phyloP scores from a whole-genome alignment of 805 yeast species.

The Lipomyces yamanashiensis region DNA sequence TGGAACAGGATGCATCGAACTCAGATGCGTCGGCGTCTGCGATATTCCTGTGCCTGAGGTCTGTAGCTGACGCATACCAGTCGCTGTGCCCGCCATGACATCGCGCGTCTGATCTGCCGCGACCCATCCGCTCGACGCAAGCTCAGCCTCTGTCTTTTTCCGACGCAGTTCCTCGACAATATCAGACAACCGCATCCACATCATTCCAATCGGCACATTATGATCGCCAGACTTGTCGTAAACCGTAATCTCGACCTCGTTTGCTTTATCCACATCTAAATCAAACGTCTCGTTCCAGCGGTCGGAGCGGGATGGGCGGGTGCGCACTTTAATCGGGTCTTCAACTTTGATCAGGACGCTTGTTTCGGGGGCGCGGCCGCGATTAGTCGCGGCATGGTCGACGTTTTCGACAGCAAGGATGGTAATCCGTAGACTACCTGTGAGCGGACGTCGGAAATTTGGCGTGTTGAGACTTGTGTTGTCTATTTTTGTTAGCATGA shows the following conservation, averaged over 20 bases:
- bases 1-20: not conserved
- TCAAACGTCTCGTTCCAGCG: conserved; percentile 83
- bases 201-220: conserved; percentile 83
- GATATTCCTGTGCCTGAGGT: not conserved
- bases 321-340: conserved; percentile 79
- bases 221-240: conserved; percentile 69
- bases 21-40: not conserved
- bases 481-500: conserved; percentile 12
- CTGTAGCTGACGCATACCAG: conserved; percentile 7
- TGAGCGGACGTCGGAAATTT: conserved; percentile 75
- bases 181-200: conserved; percentile 90
- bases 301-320: conserved; percentile 75
- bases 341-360: conserved; percentile 80
- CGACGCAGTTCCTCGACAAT: conserved; percentile 94
- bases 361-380: conserved; percentile 80
- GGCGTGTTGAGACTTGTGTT: conserved; percentile 68
- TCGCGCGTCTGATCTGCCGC: conserved; percentile 56
- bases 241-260: conserved; percentile 86
- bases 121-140: conserved; percentile 82
- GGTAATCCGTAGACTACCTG: conserved; percentile 78
- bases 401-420: conserved; percentile 82
- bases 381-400: conserved; percentile 81
- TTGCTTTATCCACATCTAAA: conserved; percentile 83
- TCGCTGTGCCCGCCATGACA: conserved; percentile 1
- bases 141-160: conserved; percentile 76